Evolutionary conservation across 2,329 filamentous ascomycete genomes (phyloP), one percentile per base, ranked within the genome.

Genomic region (Pleomassaria siparia): DNA sequence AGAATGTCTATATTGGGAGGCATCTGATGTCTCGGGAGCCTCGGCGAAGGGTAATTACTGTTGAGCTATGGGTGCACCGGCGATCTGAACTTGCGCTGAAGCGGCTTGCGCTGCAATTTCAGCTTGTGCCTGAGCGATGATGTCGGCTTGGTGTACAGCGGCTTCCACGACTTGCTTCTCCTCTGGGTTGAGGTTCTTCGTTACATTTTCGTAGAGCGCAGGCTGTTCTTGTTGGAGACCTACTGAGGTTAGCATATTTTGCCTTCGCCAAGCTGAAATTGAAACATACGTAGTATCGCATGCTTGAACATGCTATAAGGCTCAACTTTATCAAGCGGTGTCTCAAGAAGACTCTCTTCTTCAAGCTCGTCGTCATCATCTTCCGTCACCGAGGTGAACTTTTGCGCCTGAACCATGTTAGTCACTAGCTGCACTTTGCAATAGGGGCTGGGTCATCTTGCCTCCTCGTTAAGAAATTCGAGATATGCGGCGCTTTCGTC

Each of bases 401-500:
- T 95, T 62, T 90, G 86, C 11, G 91, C 90, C 85, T 89, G 56
- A 4, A 16, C 7, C 10, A 30, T 4, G 39, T 71, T 67, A 67
- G 71, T 64, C 50, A 40, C 9, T 7, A 21, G 4, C 8, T 9
- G 20, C 9, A 25, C 8, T 15, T 26, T 9, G 11, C 10, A 13
- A 25, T 6, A 26, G 36, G 13, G 13, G 10, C 24, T 29, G 29
- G 45, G 3, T 30, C 7, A 2, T 63, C 78, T 69, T 67, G 86
- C 87, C 78, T 97, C 92, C 69, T 95, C 88, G 60, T 92, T 95
- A 22, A 99, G 75, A 76, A 99, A 99, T 58, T 97, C 91, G 39
- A 99, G 82, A 69, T 99, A 99, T 5, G 92, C 90, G 20, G 88
- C 87, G 69, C 89, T 94, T 73, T 97, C 92, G 62, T 96, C 92